Conservation (phyloP, 257 asterid genomes). For the Petunia secreta region DNA sequence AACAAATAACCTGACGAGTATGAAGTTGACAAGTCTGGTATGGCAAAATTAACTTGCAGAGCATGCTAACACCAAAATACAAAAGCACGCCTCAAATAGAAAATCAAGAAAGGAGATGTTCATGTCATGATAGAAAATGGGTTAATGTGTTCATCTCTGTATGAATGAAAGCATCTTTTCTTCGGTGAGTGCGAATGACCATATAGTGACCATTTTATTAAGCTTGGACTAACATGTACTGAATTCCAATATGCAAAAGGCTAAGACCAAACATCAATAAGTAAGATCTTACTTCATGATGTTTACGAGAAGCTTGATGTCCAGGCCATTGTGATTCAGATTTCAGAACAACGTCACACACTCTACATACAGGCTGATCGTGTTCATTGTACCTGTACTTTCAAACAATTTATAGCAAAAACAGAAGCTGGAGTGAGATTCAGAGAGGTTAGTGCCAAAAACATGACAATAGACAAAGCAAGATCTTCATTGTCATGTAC, state of each 20-base stretch:
- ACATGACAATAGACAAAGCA: background rate
- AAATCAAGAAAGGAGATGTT: background rate
- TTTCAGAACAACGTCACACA: slow-evolving; percentile 75
- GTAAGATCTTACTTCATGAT: slow-evolving; percentile 62
- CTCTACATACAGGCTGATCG: slow-evolving; percentile 78
- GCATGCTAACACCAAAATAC: background rate
- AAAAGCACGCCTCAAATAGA: slow-evolving; percentile 4
- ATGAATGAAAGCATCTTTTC: background rate
- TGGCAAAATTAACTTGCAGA: background rate
- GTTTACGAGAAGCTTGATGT: slow-evolving; percentile 94
- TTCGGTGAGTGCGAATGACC: background rate
- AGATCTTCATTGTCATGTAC: background rate
- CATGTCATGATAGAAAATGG: background rate
- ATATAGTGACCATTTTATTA: background rate
- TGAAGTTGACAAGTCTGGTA: background rate
- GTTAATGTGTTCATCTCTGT: background rate
- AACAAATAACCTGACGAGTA: background rate
- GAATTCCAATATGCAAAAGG: background rate
- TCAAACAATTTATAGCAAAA: background rate
- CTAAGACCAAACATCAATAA: slow-evolving; percentile 16
- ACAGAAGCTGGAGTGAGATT: background rate
- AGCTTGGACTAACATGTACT: slow-evolving; percentile 10
- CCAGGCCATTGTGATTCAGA: slow-evolving; percentile 92
- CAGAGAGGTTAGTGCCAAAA: slow-evolving; percentile 4
- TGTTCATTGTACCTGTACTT: slow-evolving; percentile 80